Base-by-base conservation (phyloP, 1,139 yeast species). In the Geotrichum siamense region DNA sequence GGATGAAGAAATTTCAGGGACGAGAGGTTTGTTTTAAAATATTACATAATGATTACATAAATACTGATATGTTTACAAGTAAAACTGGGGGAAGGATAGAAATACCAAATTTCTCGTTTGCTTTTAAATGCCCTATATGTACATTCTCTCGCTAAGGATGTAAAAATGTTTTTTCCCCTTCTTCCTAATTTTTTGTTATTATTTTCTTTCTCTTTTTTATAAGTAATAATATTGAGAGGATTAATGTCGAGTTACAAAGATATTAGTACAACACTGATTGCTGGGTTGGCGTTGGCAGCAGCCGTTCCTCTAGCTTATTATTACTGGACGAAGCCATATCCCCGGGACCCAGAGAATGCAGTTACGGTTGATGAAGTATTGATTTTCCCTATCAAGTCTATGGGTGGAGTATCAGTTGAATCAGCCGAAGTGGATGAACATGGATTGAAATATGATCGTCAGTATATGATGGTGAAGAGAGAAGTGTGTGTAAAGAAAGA, bases 381-480 rank as follows among this genome's bases (percentile, higher is more conserved):
- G 27, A 55, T 71, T 4, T 66, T 62, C 47, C 75, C 75, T 0
- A 61, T 71, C 47, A 71, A 71, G 49, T 66, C 73, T 0, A 61
- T 64, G 9, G 54, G 63, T 1, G 70, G 69, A 9, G 46, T 70
- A 20, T 51, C 53, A n/a, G 62, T 67, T 12, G 44, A 57, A 1
- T 55, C 59, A 37, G 63, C 69, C 60, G 60, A 57, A 25, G 50
- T 71, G 21, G 65, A 61, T 46, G 58, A 57, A 39, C 53, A 57
- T 49, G 75, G 76, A 1, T 59, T 71, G 46, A 63, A 61, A 52
- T 55, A 67, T 43, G 76, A 71, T 50, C 58, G 76, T 16, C 62
- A 63, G 48, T 70, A 58, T 50, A 63, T 67, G 64, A 51, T 70
- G 25, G 67, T 66, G 1, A 54, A 58, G 35, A 58, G 59, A 2